Evolutionary conservation across 2,329 filamentous ascomycete genomes (phyloP).

Genomic region (Clonostachys sp.): DNA sequence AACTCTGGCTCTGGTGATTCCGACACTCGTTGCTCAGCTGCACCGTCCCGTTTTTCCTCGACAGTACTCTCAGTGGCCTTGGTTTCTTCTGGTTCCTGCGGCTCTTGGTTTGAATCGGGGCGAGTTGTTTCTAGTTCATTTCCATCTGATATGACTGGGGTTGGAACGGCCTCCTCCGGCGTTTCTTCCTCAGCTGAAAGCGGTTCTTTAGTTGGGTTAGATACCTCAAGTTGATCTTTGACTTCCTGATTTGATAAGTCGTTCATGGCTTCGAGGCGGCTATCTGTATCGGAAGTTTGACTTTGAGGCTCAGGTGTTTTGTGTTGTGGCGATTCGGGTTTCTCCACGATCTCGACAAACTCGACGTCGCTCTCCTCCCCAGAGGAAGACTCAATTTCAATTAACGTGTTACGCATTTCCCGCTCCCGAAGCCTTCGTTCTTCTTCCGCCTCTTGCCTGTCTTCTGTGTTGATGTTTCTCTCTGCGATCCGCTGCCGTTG

Average conservation of each 20-base stretch:
- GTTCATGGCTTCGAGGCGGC: neutral
- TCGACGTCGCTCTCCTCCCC: constrained; percentile 53
- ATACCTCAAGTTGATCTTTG: neutral
- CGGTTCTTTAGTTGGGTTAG: neutral
- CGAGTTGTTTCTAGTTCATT: too few species aligned
- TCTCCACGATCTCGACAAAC: constrained; percentile 38
- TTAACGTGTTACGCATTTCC: constrained; percentile 41
- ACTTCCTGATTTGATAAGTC: neutral
- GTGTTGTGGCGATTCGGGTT: constrained; percentile 23
- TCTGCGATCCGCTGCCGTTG: constrained; percentile 54
- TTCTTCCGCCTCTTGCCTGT: constrained; percentile 51
- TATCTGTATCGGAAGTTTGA: too few species aligned
- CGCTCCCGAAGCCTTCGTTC: constrained; percentile 42
- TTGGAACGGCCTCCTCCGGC: neutral
- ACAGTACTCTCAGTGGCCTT: neutral
- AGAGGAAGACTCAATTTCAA: constrained; percentile 61
- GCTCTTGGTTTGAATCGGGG: too few species aligned
- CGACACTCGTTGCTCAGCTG: neutral
- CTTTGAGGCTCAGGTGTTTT: too few species aligned
- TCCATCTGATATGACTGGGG: neutral
- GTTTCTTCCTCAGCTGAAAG: neutral
- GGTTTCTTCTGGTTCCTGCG: constrained; percentile 1
- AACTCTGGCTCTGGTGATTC: constrained; percentile 18
- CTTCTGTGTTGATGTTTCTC: constrained; percentile 59
- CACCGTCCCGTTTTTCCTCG: neutral